Conservation (phyloP, 192 early-diverging fungal genomes). For the Backusella mclennaniae region DNA sequence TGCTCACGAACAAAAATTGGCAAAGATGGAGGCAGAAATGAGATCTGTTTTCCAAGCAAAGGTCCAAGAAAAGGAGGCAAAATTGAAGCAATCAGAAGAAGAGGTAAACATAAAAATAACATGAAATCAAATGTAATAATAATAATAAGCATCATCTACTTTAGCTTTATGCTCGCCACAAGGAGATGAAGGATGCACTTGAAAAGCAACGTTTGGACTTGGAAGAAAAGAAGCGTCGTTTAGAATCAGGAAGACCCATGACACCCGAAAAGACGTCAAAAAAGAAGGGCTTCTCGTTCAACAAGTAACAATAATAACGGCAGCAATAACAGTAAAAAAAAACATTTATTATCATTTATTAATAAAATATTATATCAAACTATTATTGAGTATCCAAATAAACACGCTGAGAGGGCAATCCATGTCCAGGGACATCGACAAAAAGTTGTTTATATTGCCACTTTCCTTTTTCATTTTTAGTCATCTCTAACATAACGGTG, state of each 20-base stretch:
- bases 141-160: slow-evolving; percentile 4
- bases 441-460: slow-evolving; percentile 53
- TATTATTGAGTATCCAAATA: slow-evolving; percentile 27
- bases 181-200: slow-evolving; percentile 97
- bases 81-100: slow-evolving; percentile 96
- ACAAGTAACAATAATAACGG: slow-evolving; percentile 35
- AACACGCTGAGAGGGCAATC: slow-evolving; percentile 40
- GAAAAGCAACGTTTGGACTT: slow-evolving; percentile 93
- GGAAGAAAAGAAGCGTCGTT: slow-evolving; percentile 92
- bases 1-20: slow-evolving; percentile 92
- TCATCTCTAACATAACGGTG: slow-evolving; percentile 49
- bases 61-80: slow-evolving; percentile 97
- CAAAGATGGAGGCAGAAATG: slow-evolving; percentile 99
- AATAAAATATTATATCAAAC: background rate
- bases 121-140: background rate
- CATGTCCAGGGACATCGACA: slow-evolving; percentile 54
- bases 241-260: slow-evolving; percentile 68
- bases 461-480: slow-evolving; percentile 42
- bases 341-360: background rate
- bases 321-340: background rate
- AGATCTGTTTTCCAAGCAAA: slow-evolving; percentile 98
- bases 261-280: slow-evolving; percentile 76
- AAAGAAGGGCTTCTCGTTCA: slow-evolving; percentile 65
- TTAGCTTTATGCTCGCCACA: slow-evolving; percentile 88
- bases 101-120: slow-evolving; percentile 39